Conservation (phyloP, 2,329 filamentous ascomycete genomes). For the Ramularia collo-cygni region DNA sequence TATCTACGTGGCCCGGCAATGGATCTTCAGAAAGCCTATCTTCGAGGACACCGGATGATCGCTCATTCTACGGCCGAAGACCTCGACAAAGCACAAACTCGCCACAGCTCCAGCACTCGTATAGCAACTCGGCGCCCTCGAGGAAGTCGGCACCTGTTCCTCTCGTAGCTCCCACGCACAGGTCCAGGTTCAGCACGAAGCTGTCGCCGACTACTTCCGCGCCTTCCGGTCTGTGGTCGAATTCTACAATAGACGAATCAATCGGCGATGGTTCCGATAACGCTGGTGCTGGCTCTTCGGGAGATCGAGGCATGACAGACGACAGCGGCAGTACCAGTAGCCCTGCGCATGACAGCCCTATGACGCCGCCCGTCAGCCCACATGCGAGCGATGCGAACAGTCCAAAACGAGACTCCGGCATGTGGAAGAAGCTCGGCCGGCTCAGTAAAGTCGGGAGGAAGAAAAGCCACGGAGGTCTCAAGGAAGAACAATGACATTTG, state of each 20-base stretch:
- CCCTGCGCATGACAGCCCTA: slow-evolving; percentile 45
- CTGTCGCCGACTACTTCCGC: slow-evolving; percentile 28
- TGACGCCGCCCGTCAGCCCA: slow-evolving; percentile 69
- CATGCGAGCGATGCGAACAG: slow-evolving; percentile 40
- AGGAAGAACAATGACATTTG: slow-evolving; percentile 15
- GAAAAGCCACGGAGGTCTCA: slow-evolving; percentile 27
- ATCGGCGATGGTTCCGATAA: slow-evolving; percentile 17
- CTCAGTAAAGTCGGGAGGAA: slow-evolving; percentile 30
- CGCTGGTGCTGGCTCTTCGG: slow-evolving; percentile 25
- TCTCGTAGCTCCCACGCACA: slow-evolving; percentile 25
- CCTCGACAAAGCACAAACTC: slow-evolving; percentile 19
- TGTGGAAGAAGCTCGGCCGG: slow-evolving; percentile 34
- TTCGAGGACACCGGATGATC: slow-evolving; percentile 37
- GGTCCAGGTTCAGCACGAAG: slow-evolving; percentile 29
- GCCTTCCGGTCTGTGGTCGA: slow-evolving; percentile 15
- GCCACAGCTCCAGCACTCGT: slow-evolving; percentile 8
- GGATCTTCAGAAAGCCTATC: slow-evolving; percentile 28
- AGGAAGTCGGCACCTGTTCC: slow-evolving; percentile 31
- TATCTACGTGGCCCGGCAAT: slow-evolving; percentile 34
- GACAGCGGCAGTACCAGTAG: slow-evolving; percentile 59
- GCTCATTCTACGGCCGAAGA: slow-evolving; percentile 15
- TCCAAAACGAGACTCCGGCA: slow-evolving; percentile 30
- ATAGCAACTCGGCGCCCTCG: slow-evolving; percentile 11
- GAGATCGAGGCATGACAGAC: slow-evolving; percentile 49
- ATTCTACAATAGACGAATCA: slow-evolving; percentile 10